Evolutionary conservation across 2,329 filamentous ascomycete genomes (phyloP), one percentile per base, ranked within the genome.

Genomic region (Epichloe gansuensis): DNA sequence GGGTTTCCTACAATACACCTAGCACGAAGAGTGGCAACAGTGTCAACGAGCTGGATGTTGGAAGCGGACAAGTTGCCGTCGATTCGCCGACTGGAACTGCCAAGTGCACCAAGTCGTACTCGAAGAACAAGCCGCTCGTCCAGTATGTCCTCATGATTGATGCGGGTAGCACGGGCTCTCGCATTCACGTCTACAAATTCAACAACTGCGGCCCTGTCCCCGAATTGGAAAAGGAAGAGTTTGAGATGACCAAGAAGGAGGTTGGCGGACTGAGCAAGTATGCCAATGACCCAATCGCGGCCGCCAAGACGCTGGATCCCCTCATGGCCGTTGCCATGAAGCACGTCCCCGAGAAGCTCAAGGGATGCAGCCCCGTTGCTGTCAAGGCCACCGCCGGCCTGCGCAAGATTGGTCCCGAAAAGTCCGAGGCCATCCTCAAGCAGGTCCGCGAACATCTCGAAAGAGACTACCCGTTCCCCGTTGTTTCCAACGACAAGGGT

Each of bases 121-220:
- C 89, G 62, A 83, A 86, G 63, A 85, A 89, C 59, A 97, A 96
- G 74, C 91, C 93, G 48, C 81, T 98, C 59, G 85, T 96, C 56
- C 93, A 98, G 67, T 98, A 97, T 73, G 94, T 93, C 56, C 80
- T 97, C 64, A 98, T 98, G 93, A 88, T 98, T 64, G 93, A 98
- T 70, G 93, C 93, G 47, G 93, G 93, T 62, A 97, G 91, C 75
- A 97, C 93, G 52, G 93, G 93, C 56, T 97, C 93, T 55, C 86
- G 93, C 62, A 96, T 98, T 66, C 94, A 98, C 74, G 90, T 97
- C 55, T 98, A 96, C 78, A 88, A 90, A 67, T 98, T 97, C 81
- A 97, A 97, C 77, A 97, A 97, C 75, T 98, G 91, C 73, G 93
- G 91, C 12, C 73, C 88, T 7, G 91, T 91, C n/a, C 93, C 93